Base-by-base conservation (phyloP, 2,329 filamentous ascomycete species). In the Aspergillaceae sp. region DNA sequence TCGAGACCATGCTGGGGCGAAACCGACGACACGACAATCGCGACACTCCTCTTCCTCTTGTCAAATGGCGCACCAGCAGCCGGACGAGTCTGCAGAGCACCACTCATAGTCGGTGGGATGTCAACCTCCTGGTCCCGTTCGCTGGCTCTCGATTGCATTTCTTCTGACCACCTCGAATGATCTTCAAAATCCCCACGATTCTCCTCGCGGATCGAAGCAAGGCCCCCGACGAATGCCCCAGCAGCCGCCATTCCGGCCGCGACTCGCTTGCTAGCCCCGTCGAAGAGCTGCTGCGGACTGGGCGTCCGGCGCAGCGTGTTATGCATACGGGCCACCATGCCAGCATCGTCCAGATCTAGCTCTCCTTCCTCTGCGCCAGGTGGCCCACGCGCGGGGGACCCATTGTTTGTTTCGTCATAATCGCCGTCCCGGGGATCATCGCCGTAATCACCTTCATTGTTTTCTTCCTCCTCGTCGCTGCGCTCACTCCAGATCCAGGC, bases 401-500 rank as follows among this genome's bases (percentile, higher is more conserved):
- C 53, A 43, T 46, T 51, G 40, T 59, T 55, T 45, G 51, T 55
- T 11, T 56, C 48, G 37, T 47, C 41, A 32, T 57, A 48, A 34
- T 55, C 57, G 45, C 56, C 56, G 43, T 59, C 53, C 40, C 74
- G 73, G 57, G 72, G 70, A 45, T 73, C 71, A 44, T 38, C 36
- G 36, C 36, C 36, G 28, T 30, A 29, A 41, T 81, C 78, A 51
- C 76, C 74, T 51, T 82, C 78, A 9, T 32, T 6, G 30, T 32
- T 32, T 6, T 38, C 36, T 29, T 89, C 83, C 43, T 82, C 77
- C 30, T 88, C 83, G 44, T 87, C 83, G 60, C 77, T 80, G 59
- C 87, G 84, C 70, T 94, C 89, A 65, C 86, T 94, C 89, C 89
- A 95, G 50, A 90, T 81, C 91, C 91, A 97, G 47, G 88, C 88